phyloP scores from a whole-genome alignment of 352 stramenopile genomes.

The Phytophthora pluvialis region DNA sequence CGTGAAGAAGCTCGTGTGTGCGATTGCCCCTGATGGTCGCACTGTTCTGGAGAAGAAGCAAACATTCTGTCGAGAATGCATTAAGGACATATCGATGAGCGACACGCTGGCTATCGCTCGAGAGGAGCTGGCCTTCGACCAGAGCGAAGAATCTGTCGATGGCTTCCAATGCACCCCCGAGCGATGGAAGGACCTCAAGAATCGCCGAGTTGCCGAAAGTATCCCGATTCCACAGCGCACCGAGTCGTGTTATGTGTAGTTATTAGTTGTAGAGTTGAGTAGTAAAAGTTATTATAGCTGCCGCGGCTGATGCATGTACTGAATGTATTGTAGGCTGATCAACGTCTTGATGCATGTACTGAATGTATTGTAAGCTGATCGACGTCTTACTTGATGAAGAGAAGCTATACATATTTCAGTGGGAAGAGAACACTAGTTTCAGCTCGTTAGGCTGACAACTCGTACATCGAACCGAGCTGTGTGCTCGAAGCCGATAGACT shows the following conservation, averaged over 20 bases:
- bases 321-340: no score
- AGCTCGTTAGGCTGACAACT: no score
- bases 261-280: no score
- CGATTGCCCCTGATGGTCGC: slow-evolving; percentile 23
- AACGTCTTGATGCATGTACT: background rate
- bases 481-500: no score
- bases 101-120: slow-evolving; percentile 31
- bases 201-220: background rate
- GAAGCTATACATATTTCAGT: no score
- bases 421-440: no score
- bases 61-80: slow-evolving; percentile 27
- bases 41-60: slow-evolving; percentile 36
- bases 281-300: background rate
- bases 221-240: background rate
- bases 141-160: background rate
- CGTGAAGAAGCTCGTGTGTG: slow-evolving; percentile 29
- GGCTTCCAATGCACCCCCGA: background rate
- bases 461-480: no score
- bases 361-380: no score
- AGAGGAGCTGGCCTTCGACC: slow-evolving; percentile 26
- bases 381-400: no score
- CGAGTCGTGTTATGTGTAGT: background rate
- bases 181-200: background rate
- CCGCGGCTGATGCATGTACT: background rate
- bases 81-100: slow-evolving; percentile 16